These are phyloP conservation scores for Russula griseocarnosa DNA, from an alignment of 768 basidiomycete genomes.

Conservation along the genomic window DNA sequence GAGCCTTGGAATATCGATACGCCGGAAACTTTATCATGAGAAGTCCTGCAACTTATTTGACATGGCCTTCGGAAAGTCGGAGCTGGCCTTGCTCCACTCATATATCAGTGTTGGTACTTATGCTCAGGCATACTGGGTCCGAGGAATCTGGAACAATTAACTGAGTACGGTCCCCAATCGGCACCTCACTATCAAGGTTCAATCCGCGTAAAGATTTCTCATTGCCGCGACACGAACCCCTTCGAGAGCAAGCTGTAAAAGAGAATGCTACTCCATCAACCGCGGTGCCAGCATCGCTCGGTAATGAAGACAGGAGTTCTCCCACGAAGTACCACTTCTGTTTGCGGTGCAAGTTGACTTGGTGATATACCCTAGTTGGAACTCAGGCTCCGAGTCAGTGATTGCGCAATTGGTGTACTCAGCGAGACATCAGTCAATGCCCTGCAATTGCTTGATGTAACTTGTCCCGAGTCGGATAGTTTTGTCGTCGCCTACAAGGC, in stretches of 20 bases:
- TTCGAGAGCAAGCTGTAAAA: slow-evolving; percentile 51
- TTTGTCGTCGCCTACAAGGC: not conserved
- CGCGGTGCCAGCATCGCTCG: not conserved
- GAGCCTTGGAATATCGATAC: not conserved
- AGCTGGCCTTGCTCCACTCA: not conserved
- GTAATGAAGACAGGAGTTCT: not conserved
- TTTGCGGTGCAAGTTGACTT: not conserved
- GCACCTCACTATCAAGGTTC: not conserved
- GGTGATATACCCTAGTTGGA: not conserved
- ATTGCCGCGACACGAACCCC: slow-evolving; percentile 47
- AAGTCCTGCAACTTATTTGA: not conserved
- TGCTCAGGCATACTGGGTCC: not conserved
- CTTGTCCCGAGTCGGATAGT: not conserved
- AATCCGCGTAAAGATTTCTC: slow-evolving; percentile 36
- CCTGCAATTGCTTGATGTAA: not conserved
- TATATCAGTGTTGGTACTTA: not conserved
- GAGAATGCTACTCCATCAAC: not conserved
- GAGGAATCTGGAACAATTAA: not conserved
- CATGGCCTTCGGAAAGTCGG: not conserved
- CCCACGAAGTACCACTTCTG: not conserved
- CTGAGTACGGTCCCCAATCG: not conserved
- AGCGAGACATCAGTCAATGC: not conserved
- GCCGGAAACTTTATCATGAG: not conserved
- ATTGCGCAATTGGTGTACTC: not conserved
- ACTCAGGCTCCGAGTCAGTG: not conserved